Percentiles rank a stretch among this genome's conserved stretches.
These are phyloP conservation scores for Aspergillus terreus DNA, from an alignment of 2,329 filamentous ascomycete species.

Conservation along the genomic window DNA sequence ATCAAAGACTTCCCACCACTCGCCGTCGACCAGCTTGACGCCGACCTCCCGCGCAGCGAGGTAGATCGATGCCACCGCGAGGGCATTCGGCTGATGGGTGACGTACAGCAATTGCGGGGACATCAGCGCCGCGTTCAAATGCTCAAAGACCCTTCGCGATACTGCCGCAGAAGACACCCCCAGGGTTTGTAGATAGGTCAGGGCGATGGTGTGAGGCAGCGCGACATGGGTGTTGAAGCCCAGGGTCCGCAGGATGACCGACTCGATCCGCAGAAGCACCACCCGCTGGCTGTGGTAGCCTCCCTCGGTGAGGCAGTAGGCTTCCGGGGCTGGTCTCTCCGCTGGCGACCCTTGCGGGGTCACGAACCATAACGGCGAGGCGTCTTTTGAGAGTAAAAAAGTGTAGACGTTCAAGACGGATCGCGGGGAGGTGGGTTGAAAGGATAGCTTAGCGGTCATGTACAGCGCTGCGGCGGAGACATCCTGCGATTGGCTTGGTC, in stretches of 20 bases:
- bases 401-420: conserved; percentile 81
- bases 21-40: conserved; percentile 73
- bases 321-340: conserved; percentile 43
- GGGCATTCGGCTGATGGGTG: conserved; percentile 81
- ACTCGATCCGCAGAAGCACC: conserved; percentile 69
- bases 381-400: conserved; percentile 65
- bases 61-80: conserved; percentile 88
- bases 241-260: conserved; percentile 69
- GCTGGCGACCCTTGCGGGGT: conserved; percentile 23
- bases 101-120: conserved; percentile 86
- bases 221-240: conserved; percentile 82
- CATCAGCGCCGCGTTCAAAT: conserved; percentile 81
- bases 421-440: conserved; percentile 69
- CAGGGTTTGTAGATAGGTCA: conserved; percentile 90
- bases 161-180: conserved; percentile 62
- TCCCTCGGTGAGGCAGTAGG: conserved; percentile 70
- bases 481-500: conserved; percentile 51
- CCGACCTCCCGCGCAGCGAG: conserved; percentile 74
- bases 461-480: conserved; percentile 78
- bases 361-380: conserved; percentile 51
- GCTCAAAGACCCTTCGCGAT: conserved; percentile 63
- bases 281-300: conserved; percentile 64
- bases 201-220: conserved; percentile 77
- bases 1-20: conserved; percentile 99
- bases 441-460: conserved; percentile 76